Evolutionary conservation across 768 basidiomycete genomes (phyloP).

Genomic region (Suillus bovinus): DNA sequence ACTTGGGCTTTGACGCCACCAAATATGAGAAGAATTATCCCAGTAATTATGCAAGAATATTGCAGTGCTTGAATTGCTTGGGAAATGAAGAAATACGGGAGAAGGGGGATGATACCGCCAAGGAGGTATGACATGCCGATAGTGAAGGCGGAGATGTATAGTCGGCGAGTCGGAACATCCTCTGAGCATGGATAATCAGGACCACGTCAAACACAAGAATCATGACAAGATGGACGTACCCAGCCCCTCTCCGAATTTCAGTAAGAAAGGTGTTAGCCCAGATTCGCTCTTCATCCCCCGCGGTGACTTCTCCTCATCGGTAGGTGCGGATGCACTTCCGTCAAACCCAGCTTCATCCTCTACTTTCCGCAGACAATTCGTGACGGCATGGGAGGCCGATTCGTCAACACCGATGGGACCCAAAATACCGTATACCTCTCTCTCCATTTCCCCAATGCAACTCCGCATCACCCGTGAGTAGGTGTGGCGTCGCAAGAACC

Average conservation of each 20-base stretch:
- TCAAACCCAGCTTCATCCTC: conserved; percentile 45
- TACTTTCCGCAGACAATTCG: conserved; percentile 67
- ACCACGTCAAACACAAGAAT: neutral
- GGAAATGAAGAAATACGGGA: conserved; percentile 90
- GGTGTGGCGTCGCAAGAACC: conserved; percentile 74
- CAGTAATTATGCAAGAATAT: conserved; percentile 80
- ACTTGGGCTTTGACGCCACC: conserved; percentile 88
- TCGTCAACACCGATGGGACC: conserved; percentile 91
- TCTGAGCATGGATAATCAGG: conserved; percentile 44
- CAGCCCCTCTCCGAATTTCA: conserved; percentile 94
- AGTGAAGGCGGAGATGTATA: conserved; percentile 91
- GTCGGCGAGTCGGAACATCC: conserved; percentile 81
- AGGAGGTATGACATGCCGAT: conserved; percentile 94
- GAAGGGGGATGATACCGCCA: conserved; percentile 89
- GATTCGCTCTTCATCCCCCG: conserved; percentile 74
- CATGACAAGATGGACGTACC: conserved; percentile 46
- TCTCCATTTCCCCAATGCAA: conserved; percentile 94
- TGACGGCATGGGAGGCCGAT: conserved; percentile 74
- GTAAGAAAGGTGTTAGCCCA: conserved; percentile 89
- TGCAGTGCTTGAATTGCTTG: conserved; percentile 66
- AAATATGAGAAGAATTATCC: conserved; percentile 83
- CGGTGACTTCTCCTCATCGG: conserved; percentile 56
- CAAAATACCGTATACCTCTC: conserved; percentile 87
- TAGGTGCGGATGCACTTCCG: conserved; percentile 17
- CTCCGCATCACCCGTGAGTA: conserved; percentile 81